Evolutionary conservation across 2,329 filamentous ascomycete species (phyloP).

Genomic region (Didymella exigua): DNA sequence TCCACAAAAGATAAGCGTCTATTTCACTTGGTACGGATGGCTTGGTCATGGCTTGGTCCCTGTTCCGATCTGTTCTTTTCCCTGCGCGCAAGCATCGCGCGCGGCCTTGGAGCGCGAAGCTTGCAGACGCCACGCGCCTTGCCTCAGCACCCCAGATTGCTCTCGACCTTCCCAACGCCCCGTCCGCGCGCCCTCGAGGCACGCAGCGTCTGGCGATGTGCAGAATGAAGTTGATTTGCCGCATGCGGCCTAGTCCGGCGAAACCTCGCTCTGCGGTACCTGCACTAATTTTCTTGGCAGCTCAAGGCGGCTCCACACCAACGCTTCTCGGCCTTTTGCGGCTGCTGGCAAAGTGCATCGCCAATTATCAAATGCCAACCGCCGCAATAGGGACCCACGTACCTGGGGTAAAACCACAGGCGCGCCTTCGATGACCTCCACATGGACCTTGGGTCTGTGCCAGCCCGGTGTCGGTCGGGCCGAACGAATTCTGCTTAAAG

Average conservation of each 20-base stretch:
- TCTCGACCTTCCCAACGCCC: conserved; percentile 5
- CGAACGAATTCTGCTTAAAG: conserved; percentile 19
- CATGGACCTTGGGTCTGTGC: conserved; percentile 14
- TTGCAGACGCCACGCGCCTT: not conserved
- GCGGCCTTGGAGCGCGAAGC: not conserved
- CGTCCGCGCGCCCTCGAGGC: not conserved
- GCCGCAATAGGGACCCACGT: conserved; percentile 1
- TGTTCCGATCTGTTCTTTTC: conserved; percentile 2
- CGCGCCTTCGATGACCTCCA: conserved; percentile 8
- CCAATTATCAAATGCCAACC: not conserved
- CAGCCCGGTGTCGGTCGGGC: conserved; percentile 18
- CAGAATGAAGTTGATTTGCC: conserved; percentile 2
- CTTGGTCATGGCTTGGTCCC: not conserved
- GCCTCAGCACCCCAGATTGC: not conserved
- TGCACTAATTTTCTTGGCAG: conserved; percentile 8
- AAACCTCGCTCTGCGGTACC: conserved; percentile 14
- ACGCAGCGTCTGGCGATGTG: not conserved
- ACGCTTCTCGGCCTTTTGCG: conserved; percentile 8
- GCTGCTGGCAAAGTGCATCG: conserved; percentile 17
- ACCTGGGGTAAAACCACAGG: conserved; percentile 13
- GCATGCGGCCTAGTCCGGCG: conserved; percentile 8
- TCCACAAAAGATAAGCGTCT: conserved; percentile 21
- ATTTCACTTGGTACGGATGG: conserved; percentile 8
- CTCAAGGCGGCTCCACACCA: conserved; percentile 19
- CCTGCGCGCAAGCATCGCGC: not conserved